Base-by-base conservation (phyloP, 2,329 filamentous ascomycete genomes). In the Neonectria hederae region DNA sequence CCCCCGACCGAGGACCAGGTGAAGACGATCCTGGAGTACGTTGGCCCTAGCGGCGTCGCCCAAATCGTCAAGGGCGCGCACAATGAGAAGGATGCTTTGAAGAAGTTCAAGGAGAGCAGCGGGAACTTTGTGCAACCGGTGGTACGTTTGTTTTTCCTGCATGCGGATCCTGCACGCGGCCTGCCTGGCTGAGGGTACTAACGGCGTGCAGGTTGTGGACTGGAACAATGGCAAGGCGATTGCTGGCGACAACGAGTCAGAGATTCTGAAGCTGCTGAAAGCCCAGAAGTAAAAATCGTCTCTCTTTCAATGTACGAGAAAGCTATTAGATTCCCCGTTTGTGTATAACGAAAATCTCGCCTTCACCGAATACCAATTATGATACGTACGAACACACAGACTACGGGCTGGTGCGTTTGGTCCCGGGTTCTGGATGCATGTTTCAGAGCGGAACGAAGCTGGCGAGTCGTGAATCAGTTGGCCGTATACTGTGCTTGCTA, bases 171-270 rank as follows among this genome's bases (percentile, higher is more conserved):
- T 46, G 4, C 8, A 42, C 5, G 19, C 3, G 22, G 46, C 11
- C 42, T 30, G 22, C 19, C 35, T 14, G 26, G 45, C 54, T 67
- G 24, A 66, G 32, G 9, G 4, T 35, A 32, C 63, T 69, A 59
- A 62, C 22, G 21, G 11, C 51, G 51, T 57, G 9, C 28, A 79
- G 86, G 81, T 91, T 63, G 95, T 98, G 56, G 95, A 98, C 78
- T 98, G 96, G 96, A 93, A 91, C 77, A 94, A 95, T 78, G 96
- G 94, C 69, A 92, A 89, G 78, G 95, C 90, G 51, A 83, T 92
- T 81, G 83, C 88, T 26, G 92, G 93, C 21, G 92, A 92, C 54
- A 90, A 92, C 69, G 90, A 97, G 82, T 97, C 93, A 17, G 92
- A 95, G 82, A 97, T 98, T 65, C 80, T 97, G 76, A 93, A 91